Conservation (phyloP, 176 grass and related monocot species). For the Carex littledalei region DNA sequence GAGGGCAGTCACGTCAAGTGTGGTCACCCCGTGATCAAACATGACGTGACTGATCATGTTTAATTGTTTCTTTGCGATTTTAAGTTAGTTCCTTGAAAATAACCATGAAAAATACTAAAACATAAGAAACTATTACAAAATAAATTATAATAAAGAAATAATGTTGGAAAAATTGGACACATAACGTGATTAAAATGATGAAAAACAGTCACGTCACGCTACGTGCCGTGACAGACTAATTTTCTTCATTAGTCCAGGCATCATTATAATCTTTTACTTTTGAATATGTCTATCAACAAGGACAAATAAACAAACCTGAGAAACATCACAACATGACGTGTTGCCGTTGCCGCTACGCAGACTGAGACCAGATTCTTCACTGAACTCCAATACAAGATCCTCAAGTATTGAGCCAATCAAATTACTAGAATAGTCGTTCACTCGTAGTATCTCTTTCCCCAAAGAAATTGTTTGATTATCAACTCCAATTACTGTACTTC, state of each 20-base stretch:
- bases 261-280: neutral
- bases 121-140: too few species aligned
- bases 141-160: too few species aligned
- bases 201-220: too few species aligned
- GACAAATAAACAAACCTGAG: neutral
- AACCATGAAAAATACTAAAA: too few species aligned
- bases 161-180: too few species aligned
- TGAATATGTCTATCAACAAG: neutral
- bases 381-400: constrained; percentile 51
- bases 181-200: too few species aligned
- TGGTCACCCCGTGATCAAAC: too few species aligned
- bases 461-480: constrained; percentile 3
- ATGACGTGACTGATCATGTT: too few species aligned
- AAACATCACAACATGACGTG: neutral
- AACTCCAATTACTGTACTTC: constrained; percentile 10
- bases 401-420: constrained; percentile 41
- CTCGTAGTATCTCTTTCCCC: constrained; percentile 19
- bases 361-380: neutral
- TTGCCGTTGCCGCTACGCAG: neutral
- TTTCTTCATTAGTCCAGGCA: neutral
- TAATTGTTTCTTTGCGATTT: too few species aligned
- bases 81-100: too few species aligned
- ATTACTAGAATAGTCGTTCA: constrained; percentile 28
- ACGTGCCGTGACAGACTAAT: too few species aligned
- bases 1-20: too few species aligned